Evolutionary conservation across 1,139 yeast genomes (phyloP).

Genomic region (Taphrina flavorubra): DNA sequence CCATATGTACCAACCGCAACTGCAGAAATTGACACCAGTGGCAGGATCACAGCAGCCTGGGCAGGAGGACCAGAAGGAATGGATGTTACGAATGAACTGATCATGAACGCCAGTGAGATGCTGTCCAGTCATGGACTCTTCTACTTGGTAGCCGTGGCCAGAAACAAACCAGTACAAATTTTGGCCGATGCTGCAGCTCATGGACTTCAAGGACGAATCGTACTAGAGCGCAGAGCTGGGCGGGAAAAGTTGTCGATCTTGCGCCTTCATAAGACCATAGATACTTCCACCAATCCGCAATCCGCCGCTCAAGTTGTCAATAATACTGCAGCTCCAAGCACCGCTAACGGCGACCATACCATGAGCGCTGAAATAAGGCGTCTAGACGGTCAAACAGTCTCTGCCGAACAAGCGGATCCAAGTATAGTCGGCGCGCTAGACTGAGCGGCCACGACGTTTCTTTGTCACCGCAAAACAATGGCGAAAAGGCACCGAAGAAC

Average conservation of each 20-base stretch:
- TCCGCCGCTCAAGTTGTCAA: not conserved
- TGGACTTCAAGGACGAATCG: constrained; percentile 27
- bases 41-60: constrained; percentile 42
- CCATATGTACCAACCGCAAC: constrained; percentile 44
- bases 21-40: constrained; percentile 38
- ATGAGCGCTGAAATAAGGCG: not conserved
- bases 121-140: constrained; percentile 41
- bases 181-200: constrained; percentile 6
- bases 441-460: constrained; percentile 1
- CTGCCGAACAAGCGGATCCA: not conserved
- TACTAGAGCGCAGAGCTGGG: constrained; percentile 42
- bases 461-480: not conserved
- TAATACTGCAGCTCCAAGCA: too few species aligned
- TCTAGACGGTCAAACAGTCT: constrained; percentile 3
- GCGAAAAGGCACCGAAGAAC: too few species aligned
- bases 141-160: constrained; percentile 43
- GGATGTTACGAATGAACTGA: constrained; percentile 35
- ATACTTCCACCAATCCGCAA: not conserved
- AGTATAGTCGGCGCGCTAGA: constrained; percentile 11
- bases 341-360: too few species aligned
- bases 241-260: constrained; percentile 41
- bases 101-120: constrained; percentile 15
- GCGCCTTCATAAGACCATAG: constrained; percentile 31
- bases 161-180: constrained; percentile 40
- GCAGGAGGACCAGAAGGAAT: constrained; percentile 44